These are phyloP conservation scores for Candida endomychidarum DNA, from an alignment of 805 yeast species.

Conservation along the genomic window DNA sequence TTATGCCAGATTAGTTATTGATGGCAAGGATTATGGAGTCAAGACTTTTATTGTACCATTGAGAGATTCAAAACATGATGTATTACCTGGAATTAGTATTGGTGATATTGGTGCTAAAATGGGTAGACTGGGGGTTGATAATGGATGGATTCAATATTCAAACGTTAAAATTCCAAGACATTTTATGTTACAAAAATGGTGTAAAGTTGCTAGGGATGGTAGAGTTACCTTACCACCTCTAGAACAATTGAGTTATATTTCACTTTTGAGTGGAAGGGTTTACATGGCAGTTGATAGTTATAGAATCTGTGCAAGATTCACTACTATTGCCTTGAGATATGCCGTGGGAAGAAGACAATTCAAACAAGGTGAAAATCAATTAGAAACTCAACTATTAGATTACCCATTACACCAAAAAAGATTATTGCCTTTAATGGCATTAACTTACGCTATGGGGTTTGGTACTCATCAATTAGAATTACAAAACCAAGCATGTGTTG, in stretches of 20 bases:
- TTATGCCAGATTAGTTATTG: slow-evolving; percentile 78
- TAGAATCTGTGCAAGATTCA: slow-evolving; percentile 73
- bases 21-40: slow-evolving; percentile 87
- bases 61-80: slow-evolving; percentile 69
- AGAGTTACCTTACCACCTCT: slow-evolving; percentile 76
- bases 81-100: slow-evolving; percentile 75
- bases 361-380: slow-evolving; percentile 39
- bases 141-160: slow-evolving; percentile 94
- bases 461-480: slow-evolving; percentile 62
- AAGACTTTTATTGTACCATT: slow-evolving; percentile 90
- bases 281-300: slow-evolving; percentile 85
- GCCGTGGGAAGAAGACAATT: slow-evolving; percentile 91
- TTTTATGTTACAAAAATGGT: slow-evolving; percentile 78
- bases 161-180: slow-evolving; percentile 81
- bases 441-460: slow-evolving; percentile 72
- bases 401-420: slow-evolving; percentile 90
- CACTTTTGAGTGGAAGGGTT: slow-evolving; percentile 85
- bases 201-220: slow-evolving; percentile 67
- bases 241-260: slow-evolving; percentile 86
- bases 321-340: slow-evolving; percentile 84
- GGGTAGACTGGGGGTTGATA: slow-evolving; percentile 96
- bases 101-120: slow-evolving; percentile 95
- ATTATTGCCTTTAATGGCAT: slow-evolving; percentile 79
- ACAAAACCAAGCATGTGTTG: slow-evolving; percentile 50
- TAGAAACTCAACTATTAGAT: slow-evolving; percentile 75